Evolutionary conservation across 257 asterid genomes (phyloP).

Genomic region (Solanum sitiens): DNA sequence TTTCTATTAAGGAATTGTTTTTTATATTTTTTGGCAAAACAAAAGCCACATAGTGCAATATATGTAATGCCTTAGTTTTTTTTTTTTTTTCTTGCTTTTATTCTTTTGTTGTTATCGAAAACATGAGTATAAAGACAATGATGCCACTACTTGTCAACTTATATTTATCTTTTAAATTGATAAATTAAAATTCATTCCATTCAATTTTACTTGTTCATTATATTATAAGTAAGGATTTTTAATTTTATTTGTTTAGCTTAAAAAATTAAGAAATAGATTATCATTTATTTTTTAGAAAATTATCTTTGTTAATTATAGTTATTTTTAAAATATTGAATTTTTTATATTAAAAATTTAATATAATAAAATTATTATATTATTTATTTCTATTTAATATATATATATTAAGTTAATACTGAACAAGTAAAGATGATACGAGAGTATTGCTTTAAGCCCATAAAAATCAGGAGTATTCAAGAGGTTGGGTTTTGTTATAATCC

Average conservation of each 20-base stretch:
- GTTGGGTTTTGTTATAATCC: not conserved
- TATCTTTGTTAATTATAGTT: too few relatives aligned
- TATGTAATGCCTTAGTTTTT: not conserved
- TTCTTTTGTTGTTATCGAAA: not conserved
- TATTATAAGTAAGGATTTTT: not conserved
- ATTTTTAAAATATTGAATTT: too few relatives aligned
- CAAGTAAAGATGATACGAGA: rapidly evolving
- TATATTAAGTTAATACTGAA: not conserved
- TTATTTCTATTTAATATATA: too few relatives aligned
- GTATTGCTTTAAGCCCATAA: not conserved
- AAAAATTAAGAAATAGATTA: not conserved
- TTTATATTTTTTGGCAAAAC: not conserved
- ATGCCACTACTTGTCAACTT: not conserved
- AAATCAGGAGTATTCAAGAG: not conserved
- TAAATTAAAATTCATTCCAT: not conserved
- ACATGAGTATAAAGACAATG: not conserved
- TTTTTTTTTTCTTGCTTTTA: not conserved
- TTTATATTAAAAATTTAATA: too few relatives aligned
- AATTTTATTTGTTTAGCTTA: not conserved
- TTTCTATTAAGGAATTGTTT: not conserved
- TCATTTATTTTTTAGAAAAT: not conserved
- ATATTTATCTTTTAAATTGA: not conserved
- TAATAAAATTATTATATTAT: not conserved
- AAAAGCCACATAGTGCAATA: not conserved
- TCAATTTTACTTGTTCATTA: not conserved